phyloP scores from a whole-genome alignment of 2,329 filamentous ascomycete species.

The Zarea fungicola region DNA sequence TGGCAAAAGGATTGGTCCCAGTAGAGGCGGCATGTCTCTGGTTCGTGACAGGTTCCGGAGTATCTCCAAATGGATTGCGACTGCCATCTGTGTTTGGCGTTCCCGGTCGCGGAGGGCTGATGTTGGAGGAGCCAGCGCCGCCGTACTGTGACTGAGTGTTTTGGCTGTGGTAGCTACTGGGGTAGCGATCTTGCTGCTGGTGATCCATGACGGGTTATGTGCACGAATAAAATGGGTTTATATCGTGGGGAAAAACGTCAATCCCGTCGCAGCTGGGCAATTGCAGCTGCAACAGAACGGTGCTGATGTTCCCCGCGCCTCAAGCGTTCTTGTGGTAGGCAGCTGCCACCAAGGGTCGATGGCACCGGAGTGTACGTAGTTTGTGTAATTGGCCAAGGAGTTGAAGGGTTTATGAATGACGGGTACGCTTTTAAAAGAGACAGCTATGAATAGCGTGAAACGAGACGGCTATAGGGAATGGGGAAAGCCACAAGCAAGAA shows the following conservation, averaged over 20 bases:
- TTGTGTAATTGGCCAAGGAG: no score
- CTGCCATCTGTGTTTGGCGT: constrained; percentile 37
- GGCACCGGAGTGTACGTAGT: not conserved
- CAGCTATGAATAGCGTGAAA: no score
- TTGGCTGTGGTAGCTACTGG: constrained; percentile 21
- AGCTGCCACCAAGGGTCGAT: not conserved
- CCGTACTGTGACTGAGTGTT: constrained; percentile 24
- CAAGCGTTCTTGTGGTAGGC: not conserved
- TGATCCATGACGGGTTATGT: constrained; percentile 21
- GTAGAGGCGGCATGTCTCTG: constrained; percentile 21
- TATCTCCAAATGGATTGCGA: constrained; percentile 38
- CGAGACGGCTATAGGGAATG: no score
- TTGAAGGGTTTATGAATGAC: no score
- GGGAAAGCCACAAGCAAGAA: no score
- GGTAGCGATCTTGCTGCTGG: constrained; percentile 20
- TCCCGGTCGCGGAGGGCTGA: constrained; percentile 36
- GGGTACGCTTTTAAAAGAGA: no score
- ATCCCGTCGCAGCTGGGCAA: not conserved
- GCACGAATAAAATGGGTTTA: no score
- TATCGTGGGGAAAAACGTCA: not conserved
- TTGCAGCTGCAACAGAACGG: not conserved
- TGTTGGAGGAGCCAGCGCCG: constrained; percentile 31
- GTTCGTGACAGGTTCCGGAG: constrained; percentile 30
- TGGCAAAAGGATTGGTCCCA: constrained; percentile 41
- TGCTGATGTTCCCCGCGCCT: not conserved